Conservation (phyloP, 257 asterid genomes). For the Fraxinus anomala region DNA sequence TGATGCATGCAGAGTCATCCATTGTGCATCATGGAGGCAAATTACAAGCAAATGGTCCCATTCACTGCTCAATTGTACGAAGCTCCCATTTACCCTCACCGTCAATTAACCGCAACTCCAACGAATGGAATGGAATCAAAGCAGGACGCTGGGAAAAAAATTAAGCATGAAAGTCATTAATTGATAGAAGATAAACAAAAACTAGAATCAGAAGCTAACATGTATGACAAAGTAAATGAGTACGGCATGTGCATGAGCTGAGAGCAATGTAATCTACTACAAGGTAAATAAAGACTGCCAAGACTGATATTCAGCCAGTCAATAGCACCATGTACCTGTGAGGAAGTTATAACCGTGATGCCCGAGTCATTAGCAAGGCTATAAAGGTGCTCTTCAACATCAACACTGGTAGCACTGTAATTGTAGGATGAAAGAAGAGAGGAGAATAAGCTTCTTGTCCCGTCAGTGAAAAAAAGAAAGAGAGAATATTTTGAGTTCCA, state of each 20-base stretch:
- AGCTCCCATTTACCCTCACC: conserved; percentile 99
- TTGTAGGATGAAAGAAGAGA: conserved; percentile 21
- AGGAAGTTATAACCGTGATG: conserved; percentile 94
- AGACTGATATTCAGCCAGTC: conserved; percentile 5
- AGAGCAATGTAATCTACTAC: conserved; percentile 13
- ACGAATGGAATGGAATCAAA: conserved; percentile 88
- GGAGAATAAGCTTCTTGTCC: conserved; percentile 4
- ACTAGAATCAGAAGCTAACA: neutral
- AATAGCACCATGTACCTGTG: conserved; percentile 62
- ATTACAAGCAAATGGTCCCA: conserved; percentile 19
- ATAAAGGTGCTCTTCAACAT: conserved; percentile 96
- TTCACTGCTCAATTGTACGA: conserved; percentile 69
- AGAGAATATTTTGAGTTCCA: conserved; percentile 11
- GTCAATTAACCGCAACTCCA: conserved; percentile 85
- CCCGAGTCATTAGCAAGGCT: conserved; percentile 77
- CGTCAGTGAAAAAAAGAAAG: neutral
- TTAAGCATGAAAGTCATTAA: neutral
- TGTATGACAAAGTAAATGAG: neutral
- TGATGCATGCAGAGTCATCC: conserved; percentile 19
- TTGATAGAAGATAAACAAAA: neutral
- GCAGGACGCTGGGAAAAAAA: conserved; percentile 78
- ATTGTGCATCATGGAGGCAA: conserved; percentile 16
- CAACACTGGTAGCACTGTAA: conserved; percentile 95
- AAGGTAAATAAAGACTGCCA: conserved; percentile 7
- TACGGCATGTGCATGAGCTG: neutral